Evolutionary conservation across 345 rosid species (phyloP).

Genomic region (Lepidium aucheri): DNA sequence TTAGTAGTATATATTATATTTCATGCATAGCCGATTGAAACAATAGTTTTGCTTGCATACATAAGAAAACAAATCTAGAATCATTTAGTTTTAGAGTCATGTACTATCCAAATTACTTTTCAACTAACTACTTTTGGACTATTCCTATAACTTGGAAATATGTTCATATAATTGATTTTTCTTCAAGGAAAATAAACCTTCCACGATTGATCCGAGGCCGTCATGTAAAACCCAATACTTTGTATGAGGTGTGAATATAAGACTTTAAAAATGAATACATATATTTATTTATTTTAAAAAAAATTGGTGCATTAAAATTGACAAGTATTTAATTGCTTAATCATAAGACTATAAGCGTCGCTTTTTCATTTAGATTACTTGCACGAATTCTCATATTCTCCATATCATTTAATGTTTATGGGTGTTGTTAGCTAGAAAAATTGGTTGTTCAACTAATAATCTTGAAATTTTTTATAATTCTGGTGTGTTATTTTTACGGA

Average conservation of each 20-base stretch:
- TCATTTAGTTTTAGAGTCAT: background rate
- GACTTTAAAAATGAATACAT: background rate
- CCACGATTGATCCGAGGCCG: background rate
- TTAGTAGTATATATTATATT: too few relatives aligned
- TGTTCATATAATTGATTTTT: background rate
- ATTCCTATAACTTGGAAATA: background rate
- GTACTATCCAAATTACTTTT: background rate
- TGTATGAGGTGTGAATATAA: background rate
- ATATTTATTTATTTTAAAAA: background rate
- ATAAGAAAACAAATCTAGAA: background rate
- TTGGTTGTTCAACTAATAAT: background rate
- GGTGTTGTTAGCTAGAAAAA: background rate
- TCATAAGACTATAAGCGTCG: background rate
- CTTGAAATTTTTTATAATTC: background rate
- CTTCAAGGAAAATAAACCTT: background rate
- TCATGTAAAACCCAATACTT: background rate
- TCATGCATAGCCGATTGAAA: background rate
- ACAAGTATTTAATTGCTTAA: background rate
- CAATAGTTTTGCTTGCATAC: background rate
- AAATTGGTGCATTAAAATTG: background rate
- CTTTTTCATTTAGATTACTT: background rate
- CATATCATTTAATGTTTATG: background rate
- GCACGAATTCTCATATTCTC: background rate
- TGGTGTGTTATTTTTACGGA: background rate
- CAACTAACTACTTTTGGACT: background rate